phyloP scores from a whole-genome alignment of 192 early-diverging fungal species.

The Irineochytrium annulatum region DNA sequence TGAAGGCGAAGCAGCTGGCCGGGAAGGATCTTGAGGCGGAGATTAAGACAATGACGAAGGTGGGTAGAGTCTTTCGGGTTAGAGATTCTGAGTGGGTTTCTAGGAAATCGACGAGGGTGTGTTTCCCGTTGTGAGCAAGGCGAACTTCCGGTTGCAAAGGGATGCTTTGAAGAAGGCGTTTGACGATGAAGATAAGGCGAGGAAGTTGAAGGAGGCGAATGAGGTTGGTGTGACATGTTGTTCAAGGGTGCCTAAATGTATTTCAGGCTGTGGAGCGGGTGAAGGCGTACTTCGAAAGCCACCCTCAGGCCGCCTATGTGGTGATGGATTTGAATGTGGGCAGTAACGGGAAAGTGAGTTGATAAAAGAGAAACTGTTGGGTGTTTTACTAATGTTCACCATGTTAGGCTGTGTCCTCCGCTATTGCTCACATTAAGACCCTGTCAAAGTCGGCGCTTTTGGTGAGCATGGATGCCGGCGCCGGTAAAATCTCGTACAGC shows the following conservation, averaged over 20 bases:
- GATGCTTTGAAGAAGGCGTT: slow-evolving; percentile 74
- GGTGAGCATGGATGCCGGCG: slow-evolving; percentile 67
- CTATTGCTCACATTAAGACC: slow-evolving; percentile 73
- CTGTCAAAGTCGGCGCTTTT: slow-evolving; percentile 86
- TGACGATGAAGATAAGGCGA: slow-evolving; percentile 83
- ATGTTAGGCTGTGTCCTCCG: slow-evolving; percentile 63
- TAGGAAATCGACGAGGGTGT: slow-evolving; percentile 71
- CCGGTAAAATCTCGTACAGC: slow-evolving; percentile 70
- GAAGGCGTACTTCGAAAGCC: slow-evolving; percentile 64
- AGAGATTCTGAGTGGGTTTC: background rate
- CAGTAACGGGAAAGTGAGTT: slow-evolving; percentile 67
- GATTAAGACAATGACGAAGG: slow-evolving; percentile 71
- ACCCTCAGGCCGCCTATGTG: slow-evolving; percentile 55
- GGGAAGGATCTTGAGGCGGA: slow-evolving; percentile 66
- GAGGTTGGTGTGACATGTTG: slow-evolving; percentile 41
- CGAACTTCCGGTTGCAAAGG: slow-evolving; percentile 66
- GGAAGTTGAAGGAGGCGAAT: slow-evolving; percentile 81
- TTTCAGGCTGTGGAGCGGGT: slow-evolving; percentile 65
- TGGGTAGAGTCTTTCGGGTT: background rate
- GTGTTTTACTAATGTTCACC: slow-evolving; percentile 1
- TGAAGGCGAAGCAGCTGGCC: slow-evolving; percentile 50
- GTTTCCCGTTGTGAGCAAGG: slow-evolving; percentile 78
- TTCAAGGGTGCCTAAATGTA: background rate
- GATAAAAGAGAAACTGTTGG: background rate
- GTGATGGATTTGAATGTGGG: slow-evolving; percentile 64